A percentile compares a stretch with the other conserved stretches of the same genome.
Conservation (phyloP, 169 alveolate genomes). For the Hammondia hammondi region DNA sequence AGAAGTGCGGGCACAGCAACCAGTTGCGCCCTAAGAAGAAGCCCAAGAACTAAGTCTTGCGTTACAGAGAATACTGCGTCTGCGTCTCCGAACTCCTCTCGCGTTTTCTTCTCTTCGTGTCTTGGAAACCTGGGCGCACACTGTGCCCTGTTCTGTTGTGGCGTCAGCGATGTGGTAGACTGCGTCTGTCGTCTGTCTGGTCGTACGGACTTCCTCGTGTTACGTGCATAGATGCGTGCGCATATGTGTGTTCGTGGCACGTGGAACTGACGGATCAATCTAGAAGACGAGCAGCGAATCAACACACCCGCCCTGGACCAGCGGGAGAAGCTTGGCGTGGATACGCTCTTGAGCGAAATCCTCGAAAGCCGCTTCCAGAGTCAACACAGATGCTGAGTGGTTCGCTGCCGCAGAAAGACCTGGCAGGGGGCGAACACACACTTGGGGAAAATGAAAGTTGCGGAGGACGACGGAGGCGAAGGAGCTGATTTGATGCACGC, state of each 20-base stretch:
- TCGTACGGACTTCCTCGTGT: not conserved
- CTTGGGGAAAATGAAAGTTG: no score
- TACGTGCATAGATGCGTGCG: not conserved
- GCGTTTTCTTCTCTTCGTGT: no score
- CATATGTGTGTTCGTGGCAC: not conserved
- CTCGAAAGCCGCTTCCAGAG: no score
- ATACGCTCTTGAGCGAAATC: no score
- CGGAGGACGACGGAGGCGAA: no score
- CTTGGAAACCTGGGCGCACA: no score
- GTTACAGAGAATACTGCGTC: not conserved
- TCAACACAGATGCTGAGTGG: no score
- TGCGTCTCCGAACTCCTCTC: not conserved
- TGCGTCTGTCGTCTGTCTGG: not conserved
- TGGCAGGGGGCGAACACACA: no score
- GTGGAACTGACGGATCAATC: not conserved
- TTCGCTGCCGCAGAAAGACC: no score
- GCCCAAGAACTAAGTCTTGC: conserved; percentile 81
- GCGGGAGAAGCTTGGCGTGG: not conserved
- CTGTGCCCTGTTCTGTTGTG: not conserved
- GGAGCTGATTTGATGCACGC: no score
- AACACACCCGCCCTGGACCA: not conserved
- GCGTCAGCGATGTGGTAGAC: not conserved
- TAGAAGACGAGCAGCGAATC: not conserved
- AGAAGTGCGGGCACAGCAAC: conserved; percentile 99
- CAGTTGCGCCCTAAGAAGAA: conserved; percentile 99